A percentile compares a stretch with the other conserved stretches of the same genome.
phyloP scores from a whole-genome alignment of 2,329 filamentous ascomycete species.

The Fusarium pininemorale region DNA sequence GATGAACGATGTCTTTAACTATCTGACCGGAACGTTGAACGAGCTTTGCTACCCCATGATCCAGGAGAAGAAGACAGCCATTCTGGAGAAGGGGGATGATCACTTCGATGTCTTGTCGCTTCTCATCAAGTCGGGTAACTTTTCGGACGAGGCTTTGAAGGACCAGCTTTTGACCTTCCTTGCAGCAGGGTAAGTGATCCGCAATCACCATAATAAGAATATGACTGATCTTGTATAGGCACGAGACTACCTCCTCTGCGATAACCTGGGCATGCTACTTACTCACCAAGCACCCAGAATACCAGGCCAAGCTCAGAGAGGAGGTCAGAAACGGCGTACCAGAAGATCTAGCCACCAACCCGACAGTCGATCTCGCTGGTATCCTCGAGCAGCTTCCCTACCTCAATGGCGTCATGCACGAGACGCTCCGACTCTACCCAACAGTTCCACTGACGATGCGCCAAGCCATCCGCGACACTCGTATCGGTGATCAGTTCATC shows the following conservation, averaged over 20 bases:
- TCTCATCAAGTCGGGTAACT: slow-evolving; percentile 61
- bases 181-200: slow-evolving; percentile 44
- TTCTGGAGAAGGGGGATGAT: slow-evolving; percentile 52
- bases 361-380: slow-evolving; percentile 51
- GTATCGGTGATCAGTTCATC: slow-evolving; percentile 65
- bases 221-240: slow-evolving; percentile 1
- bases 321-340: slow-evolving; percentile 12
- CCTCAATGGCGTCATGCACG: slow-evolving; percentile 74
- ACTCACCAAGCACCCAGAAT: slow-evolving; percentile 24
- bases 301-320: slow-evolving; percentile 28
- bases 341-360: not conserved
- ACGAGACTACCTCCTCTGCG: slow-evolving; percentile 35
- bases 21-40: slow-evolving; percentile 19
- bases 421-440: slow-evolving; percentile 73
- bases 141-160: slow-evolving; percentile 60
- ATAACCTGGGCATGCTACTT: slow-evolving; percentile 35
- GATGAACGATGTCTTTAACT: slow-evolving; percentile 31
- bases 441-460: slow-evolving; percentile 73
- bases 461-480: slow-evolving; percentile 63
- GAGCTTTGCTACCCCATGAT: slow-evolving; percentile 43
- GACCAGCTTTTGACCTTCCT: slow-evolving; percentile 66
- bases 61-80: slow-evolving; percentile 58
- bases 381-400: slow-evolving; percentile 72
- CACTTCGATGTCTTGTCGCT: slow-evolving; percentile 72
- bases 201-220: accelerated